Base-by-base conservation (phyloP, 2,329 filamentous ascomycete species). In the Cladosporium sp. region DNA sequence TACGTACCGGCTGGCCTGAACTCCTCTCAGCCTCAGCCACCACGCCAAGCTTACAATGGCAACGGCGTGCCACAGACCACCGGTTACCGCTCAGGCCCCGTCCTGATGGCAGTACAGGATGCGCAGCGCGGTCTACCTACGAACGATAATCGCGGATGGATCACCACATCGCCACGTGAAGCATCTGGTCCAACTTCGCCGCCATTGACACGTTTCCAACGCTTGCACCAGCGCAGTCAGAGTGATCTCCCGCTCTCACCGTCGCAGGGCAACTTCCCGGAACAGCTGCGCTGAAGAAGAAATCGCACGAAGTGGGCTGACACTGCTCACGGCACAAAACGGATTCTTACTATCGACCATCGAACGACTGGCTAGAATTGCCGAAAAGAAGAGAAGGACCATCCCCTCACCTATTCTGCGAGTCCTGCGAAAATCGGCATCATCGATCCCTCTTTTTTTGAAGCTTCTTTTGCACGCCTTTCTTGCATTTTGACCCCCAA, bases 1-100 rank as follows among this genome's bases (percentile, higher is more conserved):
- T 67, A 68, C 51, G 51, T 62, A 12, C 64, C 65, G 17, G 60
- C 59, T 17, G 65, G 64, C 22, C 44, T 51, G 45, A 40, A 45
- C 6, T 40, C 47, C 28, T 28, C 40, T 9, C 52, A 55, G 39
- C 40, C 40, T 15, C 52, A 55, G n/a, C 52, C 52, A 34, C 28
- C 39, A 3, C 42, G 8, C 40, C 39, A 45, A 22, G 24, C 52
- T 25, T 47, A 47, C 22, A 37, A 36, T 20, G 28, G 40, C 22
- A 36, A 44, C 4, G 39, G 52, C 15, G 42, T 32, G 3, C 37
- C 37, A 4, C 24, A 40, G n/a, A 42, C 25, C 4, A 55, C 40
- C 15, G 52, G 52, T 12, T 40, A 55, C 20, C 52, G 52, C 34
- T 17, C 42, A 5, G 52, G 40, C 9, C 52, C 47, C 28, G 47